These are phyloP conservation scores for Cutaneotrichosporon sp. DNA, from an alignment of 1,284 basidiomycete species.

Conservation along the genomic window DNA sequence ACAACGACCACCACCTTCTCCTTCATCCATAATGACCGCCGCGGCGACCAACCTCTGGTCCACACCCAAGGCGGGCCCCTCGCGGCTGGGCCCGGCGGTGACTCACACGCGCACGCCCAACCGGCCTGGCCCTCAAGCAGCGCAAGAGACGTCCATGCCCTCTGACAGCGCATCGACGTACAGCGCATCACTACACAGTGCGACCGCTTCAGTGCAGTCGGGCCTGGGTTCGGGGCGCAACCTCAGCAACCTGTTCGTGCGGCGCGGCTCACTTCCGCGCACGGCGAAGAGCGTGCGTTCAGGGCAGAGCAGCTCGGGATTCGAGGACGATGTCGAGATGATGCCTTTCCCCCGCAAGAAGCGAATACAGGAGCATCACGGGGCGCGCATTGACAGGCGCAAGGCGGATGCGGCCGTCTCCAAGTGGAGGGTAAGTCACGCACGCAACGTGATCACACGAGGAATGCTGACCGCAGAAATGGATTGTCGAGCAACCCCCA, in stretches of 20 bases:
- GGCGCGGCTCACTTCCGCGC: slow-evolving; percentile 10
- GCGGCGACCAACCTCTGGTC: background rate
- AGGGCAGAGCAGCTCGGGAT: slow-evolving; percentile 11
- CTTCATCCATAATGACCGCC: background rate
- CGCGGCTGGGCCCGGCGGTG: background rate
- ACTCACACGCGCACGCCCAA: background rate
- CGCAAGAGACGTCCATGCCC: background rate
- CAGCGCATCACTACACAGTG: slow-evolving; percentile 1
- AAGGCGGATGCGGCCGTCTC: slow-evolving; percentile 44
- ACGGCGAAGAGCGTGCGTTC: slow-evolving; percentile 18
- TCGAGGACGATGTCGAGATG: slow-evolving; percentile 23
- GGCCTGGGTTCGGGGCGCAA: slow-evolving; percentile 2
- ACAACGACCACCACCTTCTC: background rate
- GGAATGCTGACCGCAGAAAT: slow-evolving; percentile 34
- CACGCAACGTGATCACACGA: no score
- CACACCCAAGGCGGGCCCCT: background rate
- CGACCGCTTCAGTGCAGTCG: slow-evolving; percentile 1
- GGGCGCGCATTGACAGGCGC: slow-evolving; percentile 17
- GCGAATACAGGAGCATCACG: slow-evolving; percentile 19
- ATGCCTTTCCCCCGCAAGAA: slow-evolving; percentile 18
- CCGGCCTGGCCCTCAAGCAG: no score
- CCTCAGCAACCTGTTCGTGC: slow-evolving; percentile 14
- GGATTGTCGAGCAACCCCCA: slow-evolving; percentile 41
- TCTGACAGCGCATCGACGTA: background rate
- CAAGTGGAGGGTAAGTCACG: slow-evolving; percentile 46